Base-by-base conservation (phyloP, 148 eudicot genomes). In the Linanthus parryae region DNA sequence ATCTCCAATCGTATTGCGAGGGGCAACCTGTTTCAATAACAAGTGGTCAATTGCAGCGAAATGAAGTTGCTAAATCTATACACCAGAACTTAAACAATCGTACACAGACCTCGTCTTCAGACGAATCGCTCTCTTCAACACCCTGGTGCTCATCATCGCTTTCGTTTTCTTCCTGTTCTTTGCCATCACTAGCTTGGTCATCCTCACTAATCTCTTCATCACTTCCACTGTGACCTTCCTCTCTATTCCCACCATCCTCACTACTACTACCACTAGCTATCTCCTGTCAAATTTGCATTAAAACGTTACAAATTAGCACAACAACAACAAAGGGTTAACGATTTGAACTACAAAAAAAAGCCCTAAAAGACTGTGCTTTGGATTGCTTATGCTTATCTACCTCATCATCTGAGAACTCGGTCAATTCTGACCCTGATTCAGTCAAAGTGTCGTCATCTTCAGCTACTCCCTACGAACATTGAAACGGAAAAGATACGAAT, bases 91-190 rank as follows among this genome's bases (percentile, higher is more conserved):
- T n/a, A n/a, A n/a, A n/a, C n/a, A n/a, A n/a, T n/a, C n/a, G n/a
- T n/a, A n/a, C n/a, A 27, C 58, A 20, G 15, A 92, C 98, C 99
- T 92, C 99, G 54, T 92, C 99, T 65, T 92, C 99, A 4, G 99
- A 92, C 8, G 99, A 88, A 60, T 92, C 99, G 52, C 99, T 92
- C 83, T 88, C 99, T 40, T 82, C 85, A 11, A 64, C 90, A 21
- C 69, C 78, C 46, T 67, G 70, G 51, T 64, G 58, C 19, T 62
- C 81, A 40, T 71, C 82, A 25, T 67, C 72, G 22, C 80, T 73
- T 52, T 48, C 75, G 44, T 50, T 50, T 16, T 56, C 66, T 37
- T 57, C 41, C 14, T 23, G 73, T 37, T 66, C 56, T 25, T 16
- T 28, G 14, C 16, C 21, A 25, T 39, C 63, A 59, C 10, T 34